Evolutionary conservation across 2,329 filamentous ascomycete genomes (phyloP), one percentile per base, ranked within the genome.

Genomic region (Chalaropsis ovoidea): DNA sequence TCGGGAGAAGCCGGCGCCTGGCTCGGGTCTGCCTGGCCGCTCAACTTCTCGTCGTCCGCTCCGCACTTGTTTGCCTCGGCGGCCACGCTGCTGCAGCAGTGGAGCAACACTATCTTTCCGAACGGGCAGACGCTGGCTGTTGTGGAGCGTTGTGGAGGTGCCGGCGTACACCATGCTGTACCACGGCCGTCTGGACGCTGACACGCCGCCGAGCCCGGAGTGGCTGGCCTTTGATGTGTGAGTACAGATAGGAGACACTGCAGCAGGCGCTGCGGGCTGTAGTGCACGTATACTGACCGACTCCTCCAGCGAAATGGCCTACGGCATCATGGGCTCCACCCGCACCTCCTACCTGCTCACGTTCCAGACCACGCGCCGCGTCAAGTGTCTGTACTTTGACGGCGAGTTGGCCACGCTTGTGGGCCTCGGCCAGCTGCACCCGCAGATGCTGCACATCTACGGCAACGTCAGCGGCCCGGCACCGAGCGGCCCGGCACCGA

Each of bases 151-250:
- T 3, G 78, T 77, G 68, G 74, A 76, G 45, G 74, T 81, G 3
- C 75, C 78, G 3, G 72, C 77, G 13, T 77, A 76, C 67, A 80
- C 79, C 10, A 74, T 78, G 65, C 71, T 81, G 45, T 80, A 81
- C 71, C 80, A 82, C 70, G 79, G 79, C 13, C 72, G 78, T 52
- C 72, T 71, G 68, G 77, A 79, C 67, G 71, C 65, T 11, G 71
- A 76, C 4, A 68, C 74, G 3, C 76, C 78, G 2, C 76, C 77
- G 17, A 79, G 75, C 65, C 79, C 79, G 13, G 80, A 82, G 71
- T 82, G 79, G 79, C 72, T 81, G 24, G 77, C 79, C 5, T 78
- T 82, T 68, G 80, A 81, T 69, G 72, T 78, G 70, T 73, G 70
- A 69, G 72, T 70, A 39, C 24, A n/a, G 5, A 17, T 17, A 8